Base-by-base conservation (phyloP, 202 grass and related monocot species). In the Carex arenaria region DNA sequence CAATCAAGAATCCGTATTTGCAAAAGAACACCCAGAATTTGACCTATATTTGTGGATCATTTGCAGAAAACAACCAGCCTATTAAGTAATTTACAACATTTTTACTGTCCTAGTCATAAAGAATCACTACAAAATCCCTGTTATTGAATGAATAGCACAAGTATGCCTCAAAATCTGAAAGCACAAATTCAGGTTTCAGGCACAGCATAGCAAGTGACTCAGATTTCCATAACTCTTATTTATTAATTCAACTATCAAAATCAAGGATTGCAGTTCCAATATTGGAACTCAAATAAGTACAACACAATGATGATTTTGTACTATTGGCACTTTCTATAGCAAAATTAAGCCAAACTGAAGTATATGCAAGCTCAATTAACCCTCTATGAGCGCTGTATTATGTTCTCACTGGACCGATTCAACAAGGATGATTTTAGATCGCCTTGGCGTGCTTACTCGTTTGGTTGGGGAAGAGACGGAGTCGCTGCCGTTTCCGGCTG, bases 401-500 rank as follows among this genome's bases (percentile, higher is more conserved):
- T 4, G 9, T 19, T 74, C 45, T 74, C n/a, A 66, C n/a, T 66
- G 43, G 13, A 52, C 79, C 40, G 11, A 10, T 49, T 47, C 43
- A 49, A 42, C 61, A 5, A 5, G 31, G 56, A 20, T 18, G 56
- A 20, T 18, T 61, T 38, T 57, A 71, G 34, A 56, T 15, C 32
- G 61, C n/a, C 22, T 43, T 30, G 0, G 32, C 20, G 17, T 68
- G 49, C 74, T 80, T 68, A 86, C 84, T 80, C 42, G 63, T 68
- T 51, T 5, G 53, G 69, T 53, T n/a, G 47, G 7, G 67, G 70
- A 51, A 18, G 84, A 60, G 62, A 64, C 9, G 64, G 63, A 18
- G 20, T 17, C 10, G 61, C 40, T 17, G 59, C 53, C 9, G 81
- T 12, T 47, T 23, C 22, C 7, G 82, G 64, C 36, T n/a, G 31